Evolutionary conservation across 73 alveolate genomes (phyloP), one percentile per base, ranked within the genome.

Genomic region (Uronychia setigera): DNA sequence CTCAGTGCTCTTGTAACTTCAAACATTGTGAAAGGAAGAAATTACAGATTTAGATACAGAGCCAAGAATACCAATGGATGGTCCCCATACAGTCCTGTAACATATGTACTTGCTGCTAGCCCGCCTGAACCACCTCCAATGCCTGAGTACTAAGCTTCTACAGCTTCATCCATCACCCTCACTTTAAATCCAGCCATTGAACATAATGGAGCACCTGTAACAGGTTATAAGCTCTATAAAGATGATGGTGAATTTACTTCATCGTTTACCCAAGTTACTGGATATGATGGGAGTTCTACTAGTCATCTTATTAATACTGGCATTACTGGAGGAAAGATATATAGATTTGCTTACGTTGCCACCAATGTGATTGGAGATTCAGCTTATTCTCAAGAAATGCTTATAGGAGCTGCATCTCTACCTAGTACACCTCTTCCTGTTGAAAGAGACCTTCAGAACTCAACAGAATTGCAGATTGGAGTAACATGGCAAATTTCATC

Each of bases 31-130:
- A 77, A 78, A 32, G 95, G 95, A 58, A n/a, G 29, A 26, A 89
- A 87, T 29, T 89, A 89, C 74, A 89, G 95, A 79, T 81, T 78
- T 35, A 78, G 76, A 59, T 84, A 89, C 58, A 57, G 95, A 84
- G 95, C 87, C n/a, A 59, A 29, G 74, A 89, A 89, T 78, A 31
- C 58, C 28, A 34, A 31, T 0, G 92, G 95, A 33, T 89, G 92
- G 91, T 77, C 91, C 0, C 87, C 31, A 0, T 89, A n/a, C 78
- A 80, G 91, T 13, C 77, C 79, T 25, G 57, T 79, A 1, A 59
- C 87, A 26, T 86, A 78, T 58, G 79, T 86, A 0, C 83, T 35
- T 33, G 92, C 87, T 26, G 92, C 92, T 29, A 35, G 78, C 0
- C 60, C 35, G 1, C 92, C 92, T 25, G 14, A 59, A 29, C 34